phyloP scores from a whole-genome alignment of 139 green algal species.

The Pleodorina starrii region DNA sequence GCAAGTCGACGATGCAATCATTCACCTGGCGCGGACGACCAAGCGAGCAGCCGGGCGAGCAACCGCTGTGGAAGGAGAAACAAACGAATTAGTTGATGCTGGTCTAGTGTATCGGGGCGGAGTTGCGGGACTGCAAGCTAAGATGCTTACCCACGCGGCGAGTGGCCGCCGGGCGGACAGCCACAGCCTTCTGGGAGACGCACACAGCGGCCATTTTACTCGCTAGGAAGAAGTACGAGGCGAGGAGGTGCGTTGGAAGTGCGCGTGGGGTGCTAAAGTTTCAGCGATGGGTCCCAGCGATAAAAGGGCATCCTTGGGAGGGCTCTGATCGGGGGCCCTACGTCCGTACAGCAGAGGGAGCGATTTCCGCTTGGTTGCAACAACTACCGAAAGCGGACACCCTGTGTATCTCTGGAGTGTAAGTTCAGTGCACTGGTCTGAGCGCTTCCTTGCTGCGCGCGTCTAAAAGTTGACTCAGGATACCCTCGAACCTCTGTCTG shows the following conservation, averaged over 20 bases:
- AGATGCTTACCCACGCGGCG: constrained; percentile 42
- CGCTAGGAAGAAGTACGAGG: neutral
- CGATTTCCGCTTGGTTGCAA: too few relatives aligned
- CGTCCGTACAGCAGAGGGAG: neutral
- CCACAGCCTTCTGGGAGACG: constrained; percentile 40
- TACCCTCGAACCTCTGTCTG: too few relatives aligned
- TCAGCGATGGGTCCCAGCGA: neutral
- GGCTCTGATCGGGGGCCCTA: constrained; percentile 22
- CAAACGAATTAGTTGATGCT: neutral
- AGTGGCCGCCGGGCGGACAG: constrained; percentile 31
- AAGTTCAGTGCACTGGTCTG: too few relatives aligned
- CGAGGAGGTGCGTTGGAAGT: neutral
- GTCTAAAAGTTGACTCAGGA: too few relatives aligned
- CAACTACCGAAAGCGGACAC: too few relatives aligned
- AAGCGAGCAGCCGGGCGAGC: constrained; percentile 44
- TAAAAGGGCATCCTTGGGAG: constrained; percentile 18
- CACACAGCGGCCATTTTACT: constrained; percentile 50
- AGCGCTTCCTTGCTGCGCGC: too few relatives aligned
- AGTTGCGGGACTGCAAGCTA: neutral
- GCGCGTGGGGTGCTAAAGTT: constrained; percentile 19
- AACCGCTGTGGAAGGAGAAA: constrained; percentile 6
- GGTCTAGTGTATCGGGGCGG: neutral
- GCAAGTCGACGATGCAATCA: too few relatives aligned
- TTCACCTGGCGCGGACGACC: constrained; percentile 50
- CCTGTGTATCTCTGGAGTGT: too few relatives aligned